Percentiles rank a stretch among this genome's conserved stretches.
These are phyloP conservation scores for Populus simonii DNA, from an alignment of 345 rosid species.

Conservation along the genomic window DNA sequence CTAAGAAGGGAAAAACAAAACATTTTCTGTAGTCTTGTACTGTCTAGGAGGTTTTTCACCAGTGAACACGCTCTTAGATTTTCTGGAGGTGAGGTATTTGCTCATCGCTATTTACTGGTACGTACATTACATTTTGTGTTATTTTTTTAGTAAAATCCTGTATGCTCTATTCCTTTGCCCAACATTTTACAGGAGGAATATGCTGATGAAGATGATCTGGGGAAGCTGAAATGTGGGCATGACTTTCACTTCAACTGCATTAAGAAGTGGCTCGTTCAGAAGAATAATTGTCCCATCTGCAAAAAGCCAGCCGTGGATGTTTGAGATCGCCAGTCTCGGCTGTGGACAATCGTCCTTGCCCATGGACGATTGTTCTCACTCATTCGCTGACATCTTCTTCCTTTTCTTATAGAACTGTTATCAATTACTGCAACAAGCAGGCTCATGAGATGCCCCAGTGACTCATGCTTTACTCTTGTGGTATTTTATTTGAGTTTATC, in stretches of 20 bases:
- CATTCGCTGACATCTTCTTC: neutral
- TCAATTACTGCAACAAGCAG: neutral
- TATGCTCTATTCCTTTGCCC: neutral
- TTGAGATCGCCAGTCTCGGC: neutral
- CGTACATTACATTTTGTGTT: no score
- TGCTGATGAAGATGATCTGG: conserved; percentile 25
- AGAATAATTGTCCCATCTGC: conserved; percentile 46
- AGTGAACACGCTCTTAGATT: neutral
- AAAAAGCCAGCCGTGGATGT: conserved; percentile 21
- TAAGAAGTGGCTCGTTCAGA: conserved; percentile 30
- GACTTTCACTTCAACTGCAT: conserved; percentile 38
- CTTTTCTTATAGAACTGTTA: neutral
- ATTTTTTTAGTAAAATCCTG: neutral
- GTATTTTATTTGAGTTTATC: no score
- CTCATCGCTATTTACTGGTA: neutral
- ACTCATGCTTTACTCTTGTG: neutral
- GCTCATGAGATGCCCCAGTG: neutral
- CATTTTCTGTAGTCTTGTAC: no score
- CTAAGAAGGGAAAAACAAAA: no score
- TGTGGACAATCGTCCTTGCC: neutral
- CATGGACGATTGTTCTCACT: neutral
- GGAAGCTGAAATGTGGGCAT: conserved; percentile 39
- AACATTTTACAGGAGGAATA: conserved; percentile 31
- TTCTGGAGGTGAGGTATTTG: no score
- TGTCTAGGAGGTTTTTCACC: no score